phyloP scores from a whole-genome alignment of 2,329 filamentous ascomycete species.

The Nothomitra cinnamomea region DNA sequence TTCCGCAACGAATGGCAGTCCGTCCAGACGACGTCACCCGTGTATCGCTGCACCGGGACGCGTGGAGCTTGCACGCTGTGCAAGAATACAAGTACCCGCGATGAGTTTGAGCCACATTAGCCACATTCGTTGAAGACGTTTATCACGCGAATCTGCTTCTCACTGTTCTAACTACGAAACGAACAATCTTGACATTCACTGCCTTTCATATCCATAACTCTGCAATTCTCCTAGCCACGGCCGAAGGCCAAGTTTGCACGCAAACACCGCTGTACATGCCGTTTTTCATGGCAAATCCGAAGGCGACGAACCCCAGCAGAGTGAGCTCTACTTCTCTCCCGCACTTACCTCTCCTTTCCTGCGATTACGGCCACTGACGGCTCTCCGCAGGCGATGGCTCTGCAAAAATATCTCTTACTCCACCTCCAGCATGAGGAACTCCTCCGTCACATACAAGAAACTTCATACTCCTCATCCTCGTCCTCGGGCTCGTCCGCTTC shows the following conservation, averaged over 20 bases:
- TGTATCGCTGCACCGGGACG: too few species aligned
- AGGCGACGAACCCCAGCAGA: background rate
- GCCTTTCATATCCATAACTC: too few species aligned
- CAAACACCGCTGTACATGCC: background rate
- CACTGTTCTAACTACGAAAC: too few species aligned
- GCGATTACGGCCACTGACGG: background rate
- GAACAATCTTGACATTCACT: too few species aligned
- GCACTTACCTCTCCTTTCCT: background rate
- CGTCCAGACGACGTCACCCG: background rate
- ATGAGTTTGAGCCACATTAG: background rate
- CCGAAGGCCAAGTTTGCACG: background rate
- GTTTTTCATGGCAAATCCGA: slow-evolving; percentile 3
- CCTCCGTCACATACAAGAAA: slow-evolving; percentile 15
- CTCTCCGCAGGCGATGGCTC: slow-evolving; percentile 15
- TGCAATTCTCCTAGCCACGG: too few species aligned
- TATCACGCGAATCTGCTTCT: too few species aligned
- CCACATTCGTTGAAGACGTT: background rate
- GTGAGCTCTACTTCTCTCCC: background rate
- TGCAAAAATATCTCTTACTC: slow-evolving; percentile 20
- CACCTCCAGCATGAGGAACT: slow-evolving; percentile 16
- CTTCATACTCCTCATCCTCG: slow-evolving; percentile 22
- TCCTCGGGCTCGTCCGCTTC: slow-evolving; percentile 15
- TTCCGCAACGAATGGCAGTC: too few species aligned
- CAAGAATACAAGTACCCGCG: background rate
- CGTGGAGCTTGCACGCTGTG: background rate